Base-by-base conservation (phyloP, 176 grass and related monocot genomes). In the Microstegium vimineum region DNA sequence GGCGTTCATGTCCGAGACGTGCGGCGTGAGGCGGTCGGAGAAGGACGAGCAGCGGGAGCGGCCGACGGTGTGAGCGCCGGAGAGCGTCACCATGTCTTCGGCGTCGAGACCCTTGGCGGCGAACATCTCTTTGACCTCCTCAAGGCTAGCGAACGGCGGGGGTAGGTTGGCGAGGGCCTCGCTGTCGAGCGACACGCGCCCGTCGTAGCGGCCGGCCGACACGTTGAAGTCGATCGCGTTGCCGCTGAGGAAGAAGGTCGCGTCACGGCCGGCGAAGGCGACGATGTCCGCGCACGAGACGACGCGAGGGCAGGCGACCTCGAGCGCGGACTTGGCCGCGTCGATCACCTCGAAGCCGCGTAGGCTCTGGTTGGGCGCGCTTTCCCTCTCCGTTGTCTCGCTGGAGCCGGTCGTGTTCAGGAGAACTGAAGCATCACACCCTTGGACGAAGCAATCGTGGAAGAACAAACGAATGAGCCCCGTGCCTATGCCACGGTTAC, bases 31-130 rank as follows among this genome's bases (percentile, higher is more conserved):
- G 17, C 91, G 84, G 26, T 40, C 52, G 5, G 66, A 26, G 85
- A 93, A 93, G 73, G 91, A 90, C 0, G 85, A 87, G 67, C 91
- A 93, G 75, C 85, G 86, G 25, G 91, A 84, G 20, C 70, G 62
- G 13, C 91, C 91, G 59, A 93, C 18, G 38, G 81, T 61, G 85
- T 90, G 91, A 7, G 91, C 91, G 4, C 91, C 85, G 3, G 91
- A 92, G 83, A 92, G 90, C 7, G 46, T 70, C 23, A 92, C 78
- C 79, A 92, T 78, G 27, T 92, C 87, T 0, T 76, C 83, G 9
- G 41, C 0, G 66, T 5, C 33, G 35, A 92, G 78, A 52, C 78
- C 82, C 69, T 88, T 85, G 47, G 10, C n/a, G 3, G 75, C 68
- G 38, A 92, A 92, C 63, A 46, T 83, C 23, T 33, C 25, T 1